A percentile compares a stretch with the other conserved stretches of the same genome.
Conservation (phyloP, 345 rosid species). For the Cardamine chenopodiifolia region DNA sequence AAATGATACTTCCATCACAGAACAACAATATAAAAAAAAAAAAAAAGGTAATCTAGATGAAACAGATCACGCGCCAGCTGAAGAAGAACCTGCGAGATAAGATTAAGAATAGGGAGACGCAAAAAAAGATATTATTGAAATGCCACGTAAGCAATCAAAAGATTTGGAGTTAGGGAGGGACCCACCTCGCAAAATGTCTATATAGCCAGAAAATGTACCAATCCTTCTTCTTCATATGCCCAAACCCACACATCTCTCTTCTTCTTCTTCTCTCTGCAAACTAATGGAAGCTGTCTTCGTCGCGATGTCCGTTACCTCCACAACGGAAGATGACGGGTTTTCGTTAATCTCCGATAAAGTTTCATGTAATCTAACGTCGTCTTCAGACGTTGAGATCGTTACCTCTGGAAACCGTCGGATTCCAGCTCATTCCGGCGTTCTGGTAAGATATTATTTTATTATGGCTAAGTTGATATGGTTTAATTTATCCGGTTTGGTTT, state of each 20-base stretch:
- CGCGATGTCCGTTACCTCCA: conserved; percentile 20
- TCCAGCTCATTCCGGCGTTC: conserved; percentile 65
- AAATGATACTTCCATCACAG: neutral
- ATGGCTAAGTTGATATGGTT: neutral
- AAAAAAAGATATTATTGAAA: conserved; percentile 12
- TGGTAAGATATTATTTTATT: conserved; percentile 48
- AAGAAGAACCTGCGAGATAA: conserved; percentile 5
- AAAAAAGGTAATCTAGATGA: neutral
- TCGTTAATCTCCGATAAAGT: conserved; percentile 35
- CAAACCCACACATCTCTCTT: conserved; percentile 9
- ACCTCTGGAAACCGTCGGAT: conserved; percentile 74
- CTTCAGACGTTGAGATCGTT: conserved; percentile 63
- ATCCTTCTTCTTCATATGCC: conserved; percentile 3
- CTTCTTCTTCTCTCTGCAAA: neutral
- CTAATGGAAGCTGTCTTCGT: conserved; percentile 32
- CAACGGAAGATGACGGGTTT: conserved; percentile 13
- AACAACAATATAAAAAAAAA: neutral
- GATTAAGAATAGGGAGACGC: conserved; percentile 5
- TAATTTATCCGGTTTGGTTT: neutral
- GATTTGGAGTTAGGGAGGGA: conserved; percentile 12
- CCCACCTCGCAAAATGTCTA: conserved; percentile 1
- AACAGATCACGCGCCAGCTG: conserved; percentile 3
- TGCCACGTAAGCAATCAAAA: conserved; percentile 21
- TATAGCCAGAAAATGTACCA: conserved; percentile 20
- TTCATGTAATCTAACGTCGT: neutral